Base-by-base conservation (phyloP, 495 filamentous ascomycete species). In the Thozetella sp. region DNA sequence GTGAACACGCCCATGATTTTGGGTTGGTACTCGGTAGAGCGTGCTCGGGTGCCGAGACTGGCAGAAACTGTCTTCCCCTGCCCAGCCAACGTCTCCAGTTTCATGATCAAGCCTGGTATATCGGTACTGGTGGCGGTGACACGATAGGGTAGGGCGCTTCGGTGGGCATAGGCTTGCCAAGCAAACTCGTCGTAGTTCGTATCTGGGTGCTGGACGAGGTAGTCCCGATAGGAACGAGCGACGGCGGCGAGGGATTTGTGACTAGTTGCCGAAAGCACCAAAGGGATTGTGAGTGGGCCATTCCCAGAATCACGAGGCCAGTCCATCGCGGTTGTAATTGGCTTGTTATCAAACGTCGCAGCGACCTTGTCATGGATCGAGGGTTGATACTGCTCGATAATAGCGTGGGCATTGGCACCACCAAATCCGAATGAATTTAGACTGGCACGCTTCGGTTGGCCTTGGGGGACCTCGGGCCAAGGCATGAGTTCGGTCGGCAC, bases 1-100 rank as follows among this genome's bases (percentile, higher is more conserved):
- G 83, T 88, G 58, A 81, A 82, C 11, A 83, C 57, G 17, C 73
- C 77, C n/a, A 80, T 64, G 19, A 78, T 64, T 34, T 65, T 65
- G 11, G 30, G 27, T 19, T 52, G 61, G 1, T 25, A 19, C 12
- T 23, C 58, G 12, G 34, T 25, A 24, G 55, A 19, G 10, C 46
- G 53, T 24, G 57, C 40, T 43, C 67, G 63, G n/a, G 46, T 46
- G 2, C 66, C 65, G n/a, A 55, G 12, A 2, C 58, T 48, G 2
- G 27, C 53, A 12, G 62, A 22, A 17, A 63, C n/a, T 11, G 51
- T 3, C 15, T 24, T 34, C n/a, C 3, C n/a, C 6, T 48, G 6
- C 43, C 3, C 4, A 4, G n/a, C n/a, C 3, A 19, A 3, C 20
- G 6, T n/a, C 6, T 48, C 43, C 20, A 48, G 43, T 3, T 9